Evolutionary conservation across 176 grass and related monocot genomes (phyloP).

Genomic region (Canna indica): DNA sequence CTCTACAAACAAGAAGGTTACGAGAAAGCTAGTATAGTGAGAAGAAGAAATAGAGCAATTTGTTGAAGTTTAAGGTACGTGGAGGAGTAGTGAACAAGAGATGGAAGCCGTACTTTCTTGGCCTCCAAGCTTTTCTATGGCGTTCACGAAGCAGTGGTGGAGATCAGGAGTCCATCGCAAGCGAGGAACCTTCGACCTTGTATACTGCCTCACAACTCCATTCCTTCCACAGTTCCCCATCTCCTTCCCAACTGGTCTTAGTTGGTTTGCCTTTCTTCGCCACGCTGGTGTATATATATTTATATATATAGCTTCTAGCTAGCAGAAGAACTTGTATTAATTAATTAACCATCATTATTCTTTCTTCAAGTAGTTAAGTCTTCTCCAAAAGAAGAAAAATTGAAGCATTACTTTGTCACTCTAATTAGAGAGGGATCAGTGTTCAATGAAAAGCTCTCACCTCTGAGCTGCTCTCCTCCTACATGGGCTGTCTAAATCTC

Average conservation of each 20-base stretch:
- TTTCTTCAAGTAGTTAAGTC: neutral
- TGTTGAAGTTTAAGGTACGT: neutral
- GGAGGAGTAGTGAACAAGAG: neutral
- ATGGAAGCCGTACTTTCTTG: slow-evolving; percentile 46
- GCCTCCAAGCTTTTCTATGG: slow-evolving; percentile 67
- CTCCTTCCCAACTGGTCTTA: slow-evolving; percentile 5
- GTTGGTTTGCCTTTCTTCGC: neutral
- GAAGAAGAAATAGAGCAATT: neutral
- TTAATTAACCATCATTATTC: neutral
- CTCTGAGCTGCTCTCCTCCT: neutral
- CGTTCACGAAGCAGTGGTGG: slow-evolving; percentile 62
- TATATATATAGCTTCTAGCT: slow-evolving; percentile 13
- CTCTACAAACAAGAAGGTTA: slow-evolving; percentile 27
- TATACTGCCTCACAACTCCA: slow-evolving; percentile 61
- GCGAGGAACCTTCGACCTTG: slow-evolving; percentile 59
- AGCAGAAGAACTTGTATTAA: neutral
- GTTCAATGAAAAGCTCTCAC: neutral
- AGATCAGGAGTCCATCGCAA: slow-evolving; percentile 84
- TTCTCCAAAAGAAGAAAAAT: neutral
- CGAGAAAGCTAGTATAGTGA: neutral
- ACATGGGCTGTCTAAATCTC: slow-evolving; percentile 22
- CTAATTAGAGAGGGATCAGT: neutral
- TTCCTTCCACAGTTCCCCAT: slow-evolving; percentile 35
- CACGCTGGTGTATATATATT: neutral
- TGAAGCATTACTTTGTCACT: neutral